Base-by-base conservation (phyloP, 2,329 filamentous ascomycete species). In the Fusarium hainanense region DNA sequence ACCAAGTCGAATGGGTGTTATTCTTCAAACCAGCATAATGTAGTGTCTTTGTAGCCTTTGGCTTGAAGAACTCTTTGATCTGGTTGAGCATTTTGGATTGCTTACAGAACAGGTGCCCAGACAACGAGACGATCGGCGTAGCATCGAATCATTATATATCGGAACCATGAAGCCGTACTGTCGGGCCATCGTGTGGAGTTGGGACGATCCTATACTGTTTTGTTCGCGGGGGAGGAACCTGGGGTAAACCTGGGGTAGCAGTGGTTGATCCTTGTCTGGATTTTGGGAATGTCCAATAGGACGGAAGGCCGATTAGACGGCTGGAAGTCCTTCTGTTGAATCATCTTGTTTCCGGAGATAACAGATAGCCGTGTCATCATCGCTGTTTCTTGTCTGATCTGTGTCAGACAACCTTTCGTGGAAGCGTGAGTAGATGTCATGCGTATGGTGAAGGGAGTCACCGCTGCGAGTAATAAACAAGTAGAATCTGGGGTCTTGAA, bases 231-330 rank as follows among this genome's bases (percentile, higher is more conserved):
- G 58, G 52, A 63, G 30, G 34, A 37, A 40, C 25, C 52, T 59
- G 65, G 63, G 63, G 65, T 51, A 68, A 49, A 63, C 44, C 63
- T 63, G 65, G 65, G 65, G 65, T 52, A 68, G 41, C n/a, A 20
- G 32, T 7, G 7, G 13, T 14, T 4, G 18, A 37, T 12, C 34
- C 34, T n/a, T n/a, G 34, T n/a, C 18, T n/a, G n/a, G n/a, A n/a
- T n/a, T n/a, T 14, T 10, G 4, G 3, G 14, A 27, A n/a, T 18
- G 13, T 6, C 21, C 16, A 25, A n/a, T 46, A 1, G 43, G 43
- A 46, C 43, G 3, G 43, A 46, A 46, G 5, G 7, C 11, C 43
- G 43, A 46, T 3, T 5, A 0, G 18, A 46, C 43, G 23, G 23
- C 23, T 46, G 43, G 43, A 46, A 14, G 3, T 20, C 43, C 16